Evolutionary conservation across 768 basidiomycete genomes (phyloP), one percentile per base, ranked within the genome.

Genomic region (Boletus rubescentipes): DNA sequence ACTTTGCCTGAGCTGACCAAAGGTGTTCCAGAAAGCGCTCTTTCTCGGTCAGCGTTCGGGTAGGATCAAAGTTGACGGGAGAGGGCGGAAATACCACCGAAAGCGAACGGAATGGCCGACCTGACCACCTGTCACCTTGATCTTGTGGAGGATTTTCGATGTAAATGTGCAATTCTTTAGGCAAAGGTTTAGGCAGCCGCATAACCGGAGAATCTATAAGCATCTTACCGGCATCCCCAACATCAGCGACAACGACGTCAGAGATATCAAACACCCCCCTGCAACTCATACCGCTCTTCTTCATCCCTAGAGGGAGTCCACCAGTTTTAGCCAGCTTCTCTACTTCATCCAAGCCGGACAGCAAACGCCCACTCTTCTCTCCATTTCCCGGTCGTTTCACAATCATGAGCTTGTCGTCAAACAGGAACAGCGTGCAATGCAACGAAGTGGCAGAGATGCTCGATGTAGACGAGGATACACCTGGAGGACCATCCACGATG

Each of bases 391-490:
- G 90, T 26, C 97, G 81, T 73, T 98, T 98, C 43, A 86, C 89
- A 55, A 99, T 84, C 67, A 98, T 79, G 20, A 99, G 75, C 64
- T 92, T 92, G 72, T 99, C 96, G 58, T 94, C 90, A 67, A 99
- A 98, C 42, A 99, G 77, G 68, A 98, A 90, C 29, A 99, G 74
- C 3, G 90, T 91, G 70, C 90, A 95, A 64, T 92, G 88, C 16
- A 96, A 78, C 1, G 80, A 75, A 2, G 73, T 79, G 1, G 72
- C 63, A 2, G 76, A 71, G 8, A 71, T 62, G 48, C 74, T 76
- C 12, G 75, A 72, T 32, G 78, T 63, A 9, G 67, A 71, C 16
- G 79, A 77, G 46, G 82, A 78, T 26, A 75, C 60, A 26, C 74
- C 73, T 2, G 58, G 50, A 5, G 63, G 61, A 3, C 75, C 69